Conservation (phyloP, 768 basidiomycete species). For the Strobilomyces dryophilus region DNA sequence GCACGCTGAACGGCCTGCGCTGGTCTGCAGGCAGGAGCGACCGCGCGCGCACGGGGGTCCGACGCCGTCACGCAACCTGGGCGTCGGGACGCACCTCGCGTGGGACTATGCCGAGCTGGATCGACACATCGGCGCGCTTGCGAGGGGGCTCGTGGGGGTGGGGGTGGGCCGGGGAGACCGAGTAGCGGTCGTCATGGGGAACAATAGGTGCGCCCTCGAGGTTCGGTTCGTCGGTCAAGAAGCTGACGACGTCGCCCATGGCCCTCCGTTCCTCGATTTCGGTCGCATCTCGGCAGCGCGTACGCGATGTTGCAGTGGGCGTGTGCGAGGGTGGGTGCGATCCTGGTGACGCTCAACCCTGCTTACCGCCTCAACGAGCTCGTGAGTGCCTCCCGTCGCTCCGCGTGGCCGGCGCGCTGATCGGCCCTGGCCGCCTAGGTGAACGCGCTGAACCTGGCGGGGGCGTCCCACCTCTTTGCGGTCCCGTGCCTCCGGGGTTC, state of each 20-base stretch:
- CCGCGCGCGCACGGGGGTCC: conserved; percentile 62
- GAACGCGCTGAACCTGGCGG: conserved; percentile 56
- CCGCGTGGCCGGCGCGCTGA: background rate
- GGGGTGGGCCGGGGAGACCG: conserved; percentile 75
- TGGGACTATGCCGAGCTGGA: conserved; percentile 77
- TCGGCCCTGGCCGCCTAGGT: conserved; percentile 37
- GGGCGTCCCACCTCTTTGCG: conserved; percentile 65
- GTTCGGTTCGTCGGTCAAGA: background rate
- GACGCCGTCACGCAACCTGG: conserved; percentile 46
- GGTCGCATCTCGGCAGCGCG: conserved; percentile 40
- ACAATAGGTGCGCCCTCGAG: conserved; percentile 55
- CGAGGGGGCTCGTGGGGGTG: conserved; percentile 63
- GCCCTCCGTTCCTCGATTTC: background rate
- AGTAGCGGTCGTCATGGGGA: conserved; percentile 78
- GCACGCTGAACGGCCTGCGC: conserved; percentile 50
- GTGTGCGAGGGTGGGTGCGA: conserved; percentile 76
- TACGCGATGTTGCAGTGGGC: conserved; percentile 86
- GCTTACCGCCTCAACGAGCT: conserved; percentile 72
- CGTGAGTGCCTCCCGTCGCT: conserved; percentile 36
- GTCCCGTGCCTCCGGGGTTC: conserved; percentile 68
- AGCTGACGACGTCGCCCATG: too few relatives aligned
- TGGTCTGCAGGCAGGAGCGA: conserved; percentile 60
- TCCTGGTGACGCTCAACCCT: conserved; percentile 80
- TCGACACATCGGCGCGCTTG: conserved; percentile 58
- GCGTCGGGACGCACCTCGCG: conserved; percentile 47